Conservation (phyloP, 805 yeast genomes). For the Wickerhamomyces rabaulensis region DNA sequence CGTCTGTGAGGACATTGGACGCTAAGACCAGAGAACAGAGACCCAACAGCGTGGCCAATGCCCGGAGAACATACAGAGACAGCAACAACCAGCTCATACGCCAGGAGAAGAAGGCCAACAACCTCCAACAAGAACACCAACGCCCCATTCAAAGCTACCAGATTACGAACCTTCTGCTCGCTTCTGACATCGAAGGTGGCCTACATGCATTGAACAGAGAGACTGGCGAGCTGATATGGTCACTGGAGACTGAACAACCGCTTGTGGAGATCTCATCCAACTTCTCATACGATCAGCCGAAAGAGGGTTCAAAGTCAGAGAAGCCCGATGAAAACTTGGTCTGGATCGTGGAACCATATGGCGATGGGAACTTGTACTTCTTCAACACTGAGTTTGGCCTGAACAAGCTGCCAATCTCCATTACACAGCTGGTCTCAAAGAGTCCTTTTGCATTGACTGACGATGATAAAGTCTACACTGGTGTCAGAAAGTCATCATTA, state of each 20-base stretch:
- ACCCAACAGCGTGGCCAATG: neutral
- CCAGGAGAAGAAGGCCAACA: neutral
- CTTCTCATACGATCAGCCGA: slow-evolving; percentile 9
- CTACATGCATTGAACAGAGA: slow-evolving; percentile 73
- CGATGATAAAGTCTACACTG: slow-evolving; percentile 83
- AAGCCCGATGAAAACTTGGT: slow-evolving; percentile 33
- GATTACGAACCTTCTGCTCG: slow-evolving; percentile 56
- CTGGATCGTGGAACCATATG: slow-evolving; percentile 89
- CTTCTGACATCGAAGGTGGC: slow-evolving; percentile 84
- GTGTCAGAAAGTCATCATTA: slow-evolving; percentile 69
- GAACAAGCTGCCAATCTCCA: slow-evolving; percentile 75
- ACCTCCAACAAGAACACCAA: neutral
- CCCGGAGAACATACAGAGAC: neutral
- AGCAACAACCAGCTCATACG: neutral
- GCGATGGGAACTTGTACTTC: slow-evolving; percentile 78
- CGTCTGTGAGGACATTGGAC: neutral
- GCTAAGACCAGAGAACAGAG: neutral
- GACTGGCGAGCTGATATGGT: slow-evolving; percentile 76
- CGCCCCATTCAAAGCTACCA: slow-evolving; percentile 65
- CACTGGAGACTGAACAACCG: slow-evolving; percentile 60
- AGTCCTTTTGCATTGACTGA: slow-evolving; percentile 77
- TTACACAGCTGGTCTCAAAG: slow-evolving; percentile 68
- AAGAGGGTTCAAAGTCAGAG: neutral
- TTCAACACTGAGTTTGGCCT: slow-evolving; percentile 72
- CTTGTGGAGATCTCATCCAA: slow-evolving; percentile 40